A percentile compares a stretch with the other conserved stretches of the same genome.
phyloP scores from a whole-genome alignment of 2,329 filamentous ascomycete genomes.

The Alternaria viburni region DNA sequence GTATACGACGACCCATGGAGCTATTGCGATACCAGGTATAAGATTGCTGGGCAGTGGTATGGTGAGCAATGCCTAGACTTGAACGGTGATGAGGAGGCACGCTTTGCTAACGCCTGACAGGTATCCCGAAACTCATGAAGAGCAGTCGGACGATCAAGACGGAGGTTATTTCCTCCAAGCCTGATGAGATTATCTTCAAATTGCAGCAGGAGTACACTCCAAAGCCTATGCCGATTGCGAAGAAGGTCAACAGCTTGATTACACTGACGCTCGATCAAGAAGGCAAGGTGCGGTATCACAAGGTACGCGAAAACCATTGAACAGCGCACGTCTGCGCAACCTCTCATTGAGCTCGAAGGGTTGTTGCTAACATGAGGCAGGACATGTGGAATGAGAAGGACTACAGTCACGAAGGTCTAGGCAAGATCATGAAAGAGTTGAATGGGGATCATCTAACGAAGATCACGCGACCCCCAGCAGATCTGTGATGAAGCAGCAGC shows the following conservation, averaged over 20 bases:
- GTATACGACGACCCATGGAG: conserved; percentile 58
- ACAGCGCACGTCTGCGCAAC: neutral
- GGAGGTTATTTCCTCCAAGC: conserved; percentile 49
- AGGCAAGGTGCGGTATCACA: conserved; percentile 65
- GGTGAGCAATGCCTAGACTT: conserved; percentile 24
- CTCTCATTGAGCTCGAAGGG: too few species aligned
- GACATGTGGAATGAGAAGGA: conserved; percentile 67
- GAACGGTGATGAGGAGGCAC: neutral
- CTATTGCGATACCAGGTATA: conserved; percentile 59
- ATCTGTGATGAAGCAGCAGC: conserved; percentile 7
- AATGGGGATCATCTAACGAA: conserved; percentile 57
- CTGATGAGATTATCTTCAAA: conserved; percentile 55
- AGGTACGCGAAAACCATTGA: neutral
- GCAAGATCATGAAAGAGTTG: conserved; percentile 57
- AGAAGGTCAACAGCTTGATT: conserved; percentile 62
- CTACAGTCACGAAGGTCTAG: conserved; percentile 62
- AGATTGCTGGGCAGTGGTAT: conserved; percentile 61
- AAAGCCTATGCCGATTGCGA: conserved; percentile 48
- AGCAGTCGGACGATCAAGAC: conserved; percentile 50
- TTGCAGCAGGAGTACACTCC: conserved; percentile 57
- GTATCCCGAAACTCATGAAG: conserved; percentile 53
- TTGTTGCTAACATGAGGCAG: conserved; percentile 28
- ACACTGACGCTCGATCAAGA: conserved; percentile 62
- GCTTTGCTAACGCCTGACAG: conserved; percentile 17
- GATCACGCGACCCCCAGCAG: conserved; percentile 49